Percentiles rank a stretch among this genome's conserved stretches.
phyloP scores from a whole-genome alignment of 1,139 yeast species.

The Yamadazyma pseudoaaseri region DNA sequence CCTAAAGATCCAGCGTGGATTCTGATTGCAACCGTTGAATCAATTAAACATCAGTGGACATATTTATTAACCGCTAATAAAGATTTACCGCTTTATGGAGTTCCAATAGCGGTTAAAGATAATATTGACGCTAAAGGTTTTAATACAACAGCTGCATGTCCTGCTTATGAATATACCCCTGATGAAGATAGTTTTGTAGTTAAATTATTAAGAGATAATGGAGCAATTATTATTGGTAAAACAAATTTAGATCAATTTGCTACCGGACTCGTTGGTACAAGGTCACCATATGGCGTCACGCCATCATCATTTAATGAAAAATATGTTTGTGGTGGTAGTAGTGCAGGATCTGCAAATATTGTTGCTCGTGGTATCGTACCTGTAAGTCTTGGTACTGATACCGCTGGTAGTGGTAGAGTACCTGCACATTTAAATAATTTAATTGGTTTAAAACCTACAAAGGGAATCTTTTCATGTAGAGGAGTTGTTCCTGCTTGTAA shows the following conservation, averaged over 20 bases:
- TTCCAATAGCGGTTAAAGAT: constrained; percentile 92
- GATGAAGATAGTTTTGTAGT: constrained; percentile 74
- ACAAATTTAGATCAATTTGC: constrained; percentile 96
- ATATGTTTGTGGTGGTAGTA: constrained; percentile 92
- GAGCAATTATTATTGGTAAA: constrained; percentile 89
- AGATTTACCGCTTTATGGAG: constrained; percentile 73
- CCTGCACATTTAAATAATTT: constrained; percentile 95
- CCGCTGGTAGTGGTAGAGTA: constrained; percentile 98
- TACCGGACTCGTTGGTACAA: constrained; percentile 91
- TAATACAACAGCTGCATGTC: constrained; percentile 94
- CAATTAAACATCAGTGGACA: constrained; percentile 74
- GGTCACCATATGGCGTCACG: constrained; percentile 91
- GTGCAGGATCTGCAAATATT: constrained; percentile 92
- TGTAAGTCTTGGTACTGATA: constrained; percentile 87
- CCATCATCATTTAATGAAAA: constrained; percentile 70
- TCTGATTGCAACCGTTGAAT: constrained; percentile 61
- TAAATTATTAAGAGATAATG: constrained; percentile 65
- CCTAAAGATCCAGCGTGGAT: constrained; percentile 86
- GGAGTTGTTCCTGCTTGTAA: constrained; percentile 99
- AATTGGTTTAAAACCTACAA: constrained; percentile 89
- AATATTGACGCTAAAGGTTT: constrained; percentile 85
- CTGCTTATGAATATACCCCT: constrained; percentile 71
- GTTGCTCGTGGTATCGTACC: constrained; percentile 91
- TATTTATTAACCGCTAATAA: constrained; percentile 62
- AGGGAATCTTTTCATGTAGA: constrained; percentile 76